phyloP scores from a whole-genome alignment of 768 basidiomycete species.

The Daedaleopsis nitida region DNA sequence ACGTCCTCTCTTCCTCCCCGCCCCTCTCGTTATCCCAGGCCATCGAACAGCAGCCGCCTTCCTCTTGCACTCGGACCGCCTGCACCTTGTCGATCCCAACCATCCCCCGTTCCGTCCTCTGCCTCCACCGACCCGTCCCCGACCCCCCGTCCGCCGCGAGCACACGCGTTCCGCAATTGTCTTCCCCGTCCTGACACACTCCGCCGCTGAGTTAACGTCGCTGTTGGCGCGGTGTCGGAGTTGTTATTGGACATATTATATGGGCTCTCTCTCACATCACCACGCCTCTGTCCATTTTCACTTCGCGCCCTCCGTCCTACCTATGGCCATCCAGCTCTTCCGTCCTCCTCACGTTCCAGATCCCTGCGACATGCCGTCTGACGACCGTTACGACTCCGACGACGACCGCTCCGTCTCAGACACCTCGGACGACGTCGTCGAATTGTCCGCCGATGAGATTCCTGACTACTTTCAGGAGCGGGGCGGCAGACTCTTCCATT shows the following conservation, averaged over 20 bases:
- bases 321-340: constrained; percentile 19
- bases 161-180: constrained; percentile 11
- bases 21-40: constrained; percentile 11
- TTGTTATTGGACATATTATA: constrained; percentile 20
- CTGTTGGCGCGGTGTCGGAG: constrained; percentile 25
- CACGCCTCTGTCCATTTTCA: constrained; percentile 25
- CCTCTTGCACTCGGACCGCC: constrained; percentile 10
- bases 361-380: constrained; percentile 10
- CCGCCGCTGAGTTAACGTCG: constrained; percentile 28
- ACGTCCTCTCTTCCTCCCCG: background rate
- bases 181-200: constrained; percentile 15
- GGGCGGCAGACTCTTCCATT: constrained; percentile 67
- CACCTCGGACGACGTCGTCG: constrained; percentile 44
- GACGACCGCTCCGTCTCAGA: constrained; percentile 43
- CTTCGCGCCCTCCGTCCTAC: constrained; percentile 20
- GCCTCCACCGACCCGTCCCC: constrained; percentile 1
- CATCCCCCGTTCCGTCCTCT: constrained; percentile 4
- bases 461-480: constrained; percentile 60
- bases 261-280: constrained; percentile 14
- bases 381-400: constrained; percentile 20
- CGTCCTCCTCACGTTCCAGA: constrained; percentile 5
- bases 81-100: constrained; percentile 14
- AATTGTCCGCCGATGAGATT: constrained; percentile 56
- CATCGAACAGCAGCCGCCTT: constrained; percentile 1
- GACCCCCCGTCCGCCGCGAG: constrained; percentile 7